Percentiles rank a stretch among this genome's conserved stretches.
Evolutionary conservation across 176 grass and related monocot genomes (phyloP).

Genomic region (Oryza punctata): DNA sequence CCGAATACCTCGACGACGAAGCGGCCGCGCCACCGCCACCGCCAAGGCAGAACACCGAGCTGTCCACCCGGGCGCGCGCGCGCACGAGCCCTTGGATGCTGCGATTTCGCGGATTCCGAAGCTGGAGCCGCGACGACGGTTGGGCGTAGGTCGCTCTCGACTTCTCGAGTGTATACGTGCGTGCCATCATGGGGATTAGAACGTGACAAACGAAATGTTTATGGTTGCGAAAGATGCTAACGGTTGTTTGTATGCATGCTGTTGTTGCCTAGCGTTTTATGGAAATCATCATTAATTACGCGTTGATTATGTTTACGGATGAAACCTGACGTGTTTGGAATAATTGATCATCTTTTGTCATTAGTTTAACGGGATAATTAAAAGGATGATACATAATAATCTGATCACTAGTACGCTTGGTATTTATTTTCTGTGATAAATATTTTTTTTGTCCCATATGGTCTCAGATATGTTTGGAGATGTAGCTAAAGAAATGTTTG

Average conservation of each 20-base stretch:
- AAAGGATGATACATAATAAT: not conserved
- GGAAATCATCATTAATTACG: not conserved
- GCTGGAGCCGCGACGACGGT: conserved; percentile 1
- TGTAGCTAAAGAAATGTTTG: not conserved
- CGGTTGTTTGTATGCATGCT: not conserved
- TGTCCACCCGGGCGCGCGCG: not conserved
- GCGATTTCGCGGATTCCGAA: conserved; percentile 34
- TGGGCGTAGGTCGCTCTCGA: conserved; percentile 36
- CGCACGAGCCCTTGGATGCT: conserved; percentile 34
- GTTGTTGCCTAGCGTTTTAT: conserved; percentile 10
- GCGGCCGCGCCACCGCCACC: not conserved
- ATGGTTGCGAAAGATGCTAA: conserved; percentile 36
- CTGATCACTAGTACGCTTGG: not conserved
- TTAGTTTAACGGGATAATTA: not conserved
- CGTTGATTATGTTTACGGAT: conserved; percentile 12
- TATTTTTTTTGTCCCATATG: not conserved
- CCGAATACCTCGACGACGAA: not conserved
- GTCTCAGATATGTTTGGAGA: not conserved
- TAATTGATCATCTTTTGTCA: not conserved
- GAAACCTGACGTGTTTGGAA: not conserved
- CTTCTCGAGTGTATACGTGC: not conserved
- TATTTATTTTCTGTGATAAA: not conserved
- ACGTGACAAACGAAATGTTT: conserved; percentile 22
- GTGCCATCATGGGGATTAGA: not conserved
- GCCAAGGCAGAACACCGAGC: not conserved